These are phyloP conservation scores for Pterocarpus santalinus DNA, from an alignment of 306 rosid species.

Conservation along the genomic window DNA sequence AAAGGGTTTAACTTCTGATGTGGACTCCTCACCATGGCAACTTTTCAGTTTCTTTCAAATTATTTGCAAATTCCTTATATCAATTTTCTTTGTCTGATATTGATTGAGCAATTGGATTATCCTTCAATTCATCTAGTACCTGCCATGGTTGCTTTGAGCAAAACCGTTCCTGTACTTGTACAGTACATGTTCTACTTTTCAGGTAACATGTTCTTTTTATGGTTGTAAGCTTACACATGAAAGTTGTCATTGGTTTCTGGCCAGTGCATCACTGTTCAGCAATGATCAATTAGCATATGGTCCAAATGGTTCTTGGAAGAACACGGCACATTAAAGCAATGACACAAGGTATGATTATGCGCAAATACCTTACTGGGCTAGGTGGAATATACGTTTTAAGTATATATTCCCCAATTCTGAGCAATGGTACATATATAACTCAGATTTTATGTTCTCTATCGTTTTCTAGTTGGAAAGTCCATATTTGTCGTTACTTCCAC, in stretches of 20 bases:
- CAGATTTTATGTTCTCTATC: constrained; percentile 16
- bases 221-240: constrained; percentile 45
- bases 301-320: constrained; percentile 45
- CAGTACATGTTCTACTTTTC: constrained; percentile 28
- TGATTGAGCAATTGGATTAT: constrained; percentile 21
- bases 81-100: neutral
- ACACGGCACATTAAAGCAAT: constrained; percentile 44
- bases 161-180: constrained; percentile 31
- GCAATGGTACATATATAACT: constrained; percentile 11
- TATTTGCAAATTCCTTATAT: neutral
- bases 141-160: constrained; percentile 43
- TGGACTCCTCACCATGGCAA: constrained; percentile 6
- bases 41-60: constrained; percentile 16
- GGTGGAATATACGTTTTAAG: constrained; percentile 23
- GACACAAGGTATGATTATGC: constrained; percentile 42
- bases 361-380: neutral
- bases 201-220: constrained; percentile 31
- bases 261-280: constrained; percentile 45
- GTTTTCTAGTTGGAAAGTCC: constrained; percentile 8
- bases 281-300: constrained; percentile 48
- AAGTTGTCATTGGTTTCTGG: constrained; percentile 40
- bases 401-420: constrained; percentile 28
- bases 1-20: constrained; percentile 34
- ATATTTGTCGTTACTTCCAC: constrained; percentile 24
- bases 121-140: constrained; percentile 35